phyloP scores from a whole-genome alignment of 805 yeast species.

The Zygotorulaspora chibaensis region DNA sequence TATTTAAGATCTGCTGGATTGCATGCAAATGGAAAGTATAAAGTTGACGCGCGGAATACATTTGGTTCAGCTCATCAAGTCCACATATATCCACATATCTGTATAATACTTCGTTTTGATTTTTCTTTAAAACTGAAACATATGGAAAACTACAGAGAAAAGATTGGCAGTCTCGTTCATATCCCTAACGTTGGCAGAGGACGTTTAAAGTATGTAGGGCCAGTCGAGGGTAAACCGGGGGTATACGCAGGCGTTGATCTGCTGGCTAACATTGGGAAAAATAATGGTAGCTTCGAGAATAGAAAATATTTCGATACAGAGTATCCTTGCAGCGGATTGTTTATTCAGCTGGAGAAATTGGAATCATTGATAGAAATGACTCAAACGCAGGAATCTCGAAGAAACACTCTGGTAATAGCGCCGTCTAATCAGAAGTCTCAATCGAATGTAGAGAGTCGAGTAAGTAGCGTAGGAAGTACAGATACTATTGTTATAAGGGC shows the following conservation, averaged over 20 bases:
- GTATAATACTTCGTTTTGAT: not conserved
- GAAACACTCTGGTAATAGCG: constrained; percentile 5
- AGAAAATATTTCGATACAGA: constrained; percentile 61
- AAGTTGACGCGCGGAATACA: not conserved
- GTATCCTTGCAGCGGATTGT: constrained; percentile 66
- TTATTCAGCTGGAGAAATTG: constrained; percentile 54
- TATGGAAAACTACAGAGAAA: constrained; percentile 21
- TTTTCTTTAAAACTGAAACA: not conserved
- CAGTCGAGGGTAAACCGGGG: constrained; percentile 67
- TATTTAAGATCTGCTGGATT: not conserved
- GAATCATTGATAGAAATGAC: constrained; percentile 23
- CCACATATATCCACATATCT: not conserved
- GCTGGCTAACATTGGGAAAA: constrained; percentile 68
- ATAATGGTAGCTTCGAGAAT: constrained; percentile 79
- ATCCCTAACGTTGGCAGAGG: constrained; percentile 73
- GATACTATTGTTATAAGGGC: constrained; percentile 15
- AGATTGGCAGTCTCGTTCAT: constrained; percentile 34
- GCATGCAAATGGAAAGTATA: not conserved
- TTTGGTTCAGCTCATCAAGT: not conserved
- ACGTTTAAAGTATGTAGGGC: constrained; percentile 64
- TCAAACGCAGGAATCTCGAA: constrained; percentile 5
- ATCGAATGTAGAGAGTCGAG: constrained; percentile 5
- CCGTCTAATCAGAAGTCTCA: not conserved
- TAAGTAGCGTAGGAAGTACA: constrained; percentile 17
- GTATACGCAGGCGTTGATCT: constrained; percentile 85